These are phyloP conservation scores for Vickermania spadyakhi DNA, from an alignment of 208 protist species.

Conservation along the genomic window DNA sequence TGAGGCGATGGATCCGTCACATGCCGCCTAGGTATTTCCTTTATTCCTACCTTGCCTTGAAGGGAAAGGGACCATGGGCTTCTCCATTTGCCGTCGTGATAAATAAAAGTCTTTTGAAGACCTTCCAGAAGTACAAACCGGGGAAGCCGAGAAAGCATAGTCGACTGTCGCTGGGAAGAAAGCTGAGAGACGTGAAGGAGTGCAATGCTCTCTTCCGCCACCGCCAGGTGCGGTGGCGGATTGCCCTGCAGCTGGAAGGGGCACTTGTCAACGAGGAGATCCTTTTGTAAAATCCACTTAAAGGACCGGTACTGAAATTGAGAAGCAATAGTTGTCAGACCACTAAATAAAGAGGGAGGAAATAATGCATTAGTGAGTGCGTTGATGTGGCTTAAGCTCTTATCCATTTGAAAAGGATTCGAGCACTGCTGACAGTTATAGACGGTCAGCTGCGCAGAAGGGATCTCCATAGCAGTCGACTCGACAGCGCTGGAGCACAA, in stretches of 20 bases:
- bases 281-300: conserved; percentile 25
- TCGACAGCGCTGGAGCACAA: neutral
- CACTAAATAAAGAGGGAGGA: conserved; percentile 18
- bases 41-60: neutral
- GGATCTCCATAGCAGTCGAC: no score
- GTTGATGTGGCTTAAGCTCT: conserved; percentile 31
- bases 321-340: conserved; percentile 62
- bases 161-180: conserved; percentile 13
- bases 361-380: conserved; percentile 20
- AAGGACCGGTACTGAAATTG: conserved; percentile 72
- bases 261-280: neutral
- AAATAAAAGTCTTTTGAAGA: conserved; percentile 16
- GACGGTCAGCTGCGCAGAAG: no score
- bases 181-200: conserved; percentile 65
- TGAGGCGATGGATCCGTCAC: conserved; percentile 1
- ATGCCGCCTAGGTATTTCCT: conserved; percentile 12
- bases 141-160: conserved; percentile 17
- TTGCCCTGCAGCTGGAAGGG: conserved; percentile 2
- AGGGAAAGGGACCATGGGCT: conserved; percentile 3
- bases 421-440: conserved; percentile 72
- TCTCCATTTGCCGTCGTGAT: conserved; percentile 1
- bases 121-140: conserved; percentile 25
- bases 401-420: conserved; percentile 70
- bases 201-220: conserved; percentile 14
- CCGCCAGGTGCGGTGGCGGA: conserved; percentile 28